Base-by-base conservation (phyloP, 306 rosid genomes). In the Rosa lucieae region DNA sequence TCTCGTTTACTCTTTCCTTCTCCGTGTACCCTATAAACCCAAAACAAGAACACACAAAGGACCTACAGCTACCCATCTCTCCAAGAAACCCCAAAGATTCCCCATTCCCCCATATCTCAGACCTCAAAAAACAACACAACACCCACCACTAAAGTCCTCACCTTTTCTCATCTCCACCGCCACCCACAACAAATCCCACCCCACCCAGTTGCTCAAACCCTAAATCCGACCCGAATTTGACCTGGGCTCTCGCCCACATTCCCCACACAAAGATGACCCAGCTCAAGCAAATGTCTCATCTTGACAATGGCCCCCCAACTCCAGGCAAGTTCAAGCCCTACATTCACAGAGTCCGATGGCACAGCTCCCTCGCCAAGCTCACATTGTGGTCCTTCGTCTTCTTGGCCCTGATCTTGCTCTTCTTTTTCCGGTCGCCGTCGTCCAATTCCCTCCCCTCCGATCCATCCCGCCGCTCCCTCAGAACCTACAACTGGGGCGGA, bases 281-380 rank as follows among this genome's bases (percentile, higher is more conserved):
- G 78, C 82, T 83, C 86, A 87, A 81, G 84, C 90, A 86, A 85
- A 89, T 91, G 98, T 88, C 97, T 37, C 92, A 89, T 80, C 77
- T 83, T 3, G 94, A 95, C 77, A 84, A 91, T 83, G 86, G 87
- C 56, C 99, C 99, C 15, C 88, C 97, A 5, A 92, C 97, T 17
- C 97, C 99, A 5, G 99, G 98, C 10, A 95, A 95, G 87, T 87
- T 92, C 88, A 95, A 94, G 92, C 83, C 97, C 0, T 91, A 90
- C 85, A 82, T 88, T 78, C 90, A 91, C 85, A 81, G 97, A 32
- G 79, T 78, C 35, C 88, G 98, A 53, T 92, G 95, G 97, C 97
- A 95, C 73, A 65, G 88, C 52, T 89, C 97, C 17, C 85, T 90
- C 26, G 86, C 93, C 29, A 95, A 95, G 91, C 90, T 95, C 83